Conservation (phyloP, 2,329 filamentous ascomycete genomes). For the Fusarium sacchari region DNA sequence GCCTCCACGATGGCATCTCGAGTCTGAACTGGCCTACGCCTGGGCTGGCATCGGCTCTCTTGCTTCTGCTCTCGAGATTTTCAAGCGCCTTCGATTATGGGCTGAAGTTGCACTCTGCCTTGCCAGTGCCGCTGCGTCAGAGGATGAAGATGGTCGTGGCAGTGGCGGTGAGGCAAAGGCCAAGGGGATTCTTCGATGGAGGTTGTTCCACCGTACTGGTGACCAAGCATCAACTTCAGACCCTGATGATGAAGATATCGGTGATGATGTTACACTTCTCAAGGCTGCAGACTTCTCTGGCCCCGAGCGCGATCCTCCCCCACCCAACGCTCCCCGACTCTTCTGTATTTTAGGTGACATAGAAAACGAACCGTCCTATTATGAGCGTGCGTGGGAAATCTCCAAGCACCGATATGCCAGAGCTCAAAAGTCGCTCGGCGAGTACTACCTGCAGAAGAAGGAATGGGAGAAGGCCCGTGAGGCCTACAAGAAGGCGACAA, state of each 20-base stretch:
- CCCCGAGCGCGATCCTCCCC: conserved; percentile 73
- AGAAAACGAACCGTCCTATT: conserved; percentile 77
- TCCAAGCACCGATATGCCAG: conserved; percentile 84
- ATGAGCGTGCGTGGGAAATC: conserved; percentile 87
- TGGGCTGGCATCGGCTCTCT: conserved; percentile 92
- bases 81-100: conserved; percentile 92
- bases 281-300: conserved; percentile 66
- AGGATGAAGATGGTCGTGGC: conserved; percentile 65
- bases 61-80: conserved; percentile 92
- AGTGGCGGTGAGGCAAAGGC: conserved; percentile 81
- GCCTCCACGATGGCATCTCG: conserved; percentile 91
- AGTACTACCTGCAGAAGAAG: conserved; percentile 75
- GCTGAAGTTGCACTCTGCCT: conserved; percentile 93
- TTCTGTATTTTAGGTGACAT: conserved; percentile 96
- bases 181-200: conserved; percentile 76
- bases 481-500: conserved; percentile 81
- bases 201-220: conserved; percentile 76
- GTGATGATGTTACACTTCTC: conserved; percentile 64
- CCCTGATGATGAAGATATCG: conserved; percentile 62
- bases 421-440: conserved; percentile 87
- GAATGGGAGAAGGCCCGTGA: conserved; percentile 76
- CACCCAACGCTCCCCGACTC: conserved; percentile 84
- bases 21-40: conserved; percentile 90
- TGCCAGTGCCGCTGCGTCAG: conserved; percentile 69
- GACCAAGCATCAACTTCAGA: conserved; percentile 47